Percentiles rank a stretch among this genome's conserved stretches.
Conservation (phyloP, 495 filamentous ascomycete species). For the Podospora pseudopauciseta region DNA sequence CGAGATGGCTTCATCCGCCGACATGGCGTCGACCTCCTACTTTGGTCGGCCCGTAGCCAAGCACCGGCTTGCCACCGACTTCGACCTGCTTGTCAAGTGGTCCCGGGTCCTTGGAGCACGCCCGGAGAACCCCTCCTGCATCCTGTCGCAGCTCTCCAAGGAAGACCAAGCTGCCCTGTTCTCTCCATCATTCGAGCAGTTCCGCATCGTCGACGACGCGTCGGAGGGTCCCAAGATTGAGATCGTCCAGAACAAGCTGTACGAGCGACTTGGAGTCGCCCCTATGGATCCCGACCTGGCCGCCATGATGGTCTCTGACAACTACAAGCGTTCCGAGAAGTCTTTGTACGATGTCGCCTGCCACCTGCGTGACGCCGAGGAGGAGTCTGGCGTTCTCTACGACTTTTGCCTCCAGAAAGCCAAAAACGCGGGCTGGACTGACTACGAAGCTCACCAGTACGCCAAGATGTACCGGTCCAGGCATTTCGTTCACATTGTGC, state of each 20-base stretch:
- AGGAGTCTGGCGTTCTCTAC: not conserved
- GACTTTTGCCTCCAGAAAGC: not conserved
- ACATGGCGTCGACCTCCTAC: constrained; percentile 4
- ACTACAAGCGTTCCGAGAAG: not conserved
- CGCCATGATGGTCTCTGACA: not conserved
- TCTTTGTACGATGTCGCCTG: not conserved
- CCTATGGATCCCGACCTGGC: not conserved
- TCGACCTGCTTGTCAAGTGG: constrained; percentile 28
- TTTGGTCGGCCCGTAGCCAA: constrained; percentile 22
- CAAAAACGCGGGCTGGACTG: not conserved
- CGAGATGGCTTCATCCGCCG: not conserved
- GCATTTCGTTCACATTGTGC: not conserved
- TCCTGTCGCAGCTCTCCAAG: constrained; percentile 24
- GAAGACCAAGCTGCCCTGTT: constrained; percentile 25
- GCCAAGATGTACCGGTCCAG: not conserved
- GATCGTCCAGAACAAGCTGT: not conserved
- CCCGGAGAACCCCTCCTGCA: constrained; percentile 9
- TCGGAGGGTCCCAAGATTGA: not conserved
- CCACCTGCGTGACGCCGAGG: not conserved
- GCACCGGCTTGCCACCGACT: constrained; percentile 25
- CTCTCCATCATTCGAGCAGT: constrained; percentile 5
- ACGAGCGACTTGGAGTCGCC: not conserved
- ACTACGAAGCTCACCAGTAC: not conserved
- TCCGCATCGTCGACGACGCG: not conserved
- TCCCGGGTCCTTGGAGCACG: constrained; percentile 1